Base-by-base conservation (phyloP, 768 basidiomycete genomes). In the Termitomyces sp. region DNA sequence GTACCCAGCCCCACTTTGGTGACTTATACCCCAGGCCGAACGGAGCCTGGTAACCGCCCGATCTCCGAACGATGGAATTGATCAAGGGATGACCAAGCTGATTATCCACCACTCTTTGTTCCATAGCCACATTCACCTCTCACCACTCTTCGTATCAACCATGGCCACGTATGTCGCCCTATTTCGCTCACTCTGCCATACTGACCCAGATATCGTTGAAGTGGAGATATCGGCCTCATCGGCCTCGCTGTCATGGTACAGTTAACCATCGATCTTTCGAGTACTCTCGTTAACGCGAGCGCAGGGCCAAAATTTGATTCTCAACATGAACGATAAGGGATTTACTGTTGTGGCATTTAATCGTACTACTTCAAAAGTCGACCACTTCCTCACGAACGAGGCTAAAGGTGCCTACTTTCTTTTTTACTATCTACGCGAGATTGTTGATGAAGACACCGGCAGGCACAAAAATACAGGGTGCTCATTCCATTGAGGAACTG, bases 301-400 rank as follows among this genome's bases (percentile, higher is more conserved):
- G 34, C 69, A 95, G 94, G 95, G 94, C 71, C 95, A 96, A 86
- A 97, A 96, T 75, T 76, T 97, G 73, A 96, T 97, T 75, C 81
- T 98, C 69, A 97, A 98, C 82, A 98, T 97, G 93, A 97, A 97
- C 76, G 97, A 99, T 83, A 99, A 99, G 79, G 97, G 97, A 56
- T 99, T 95, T 82, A 94, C 80, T 66, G 97, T 99, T 69, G 89
- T 94, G 67, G 94, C 93, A 12, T 99, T 91, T 81, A 99, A 99
- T 84, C 91, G 97, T 69, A 98, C 97, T 47, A 91, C 88, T 64
- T 88, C 86, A 79, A 99, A 99, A 77, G 95, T 99, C 70, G 96
- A 98, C 74, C 73, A 83, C 72, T 99, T 99, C 86, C 86, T 99
- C 63, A 88, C 83, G 64, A 94, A 98, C 75, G 94, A 98, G 79